A percentile compares a stretch with the other conserved stretches of the same genome.
phyloP scores from a whole-genome alignment of 495 filamentous ascomycete species.

The Aeminium ludgeri region DNA sequence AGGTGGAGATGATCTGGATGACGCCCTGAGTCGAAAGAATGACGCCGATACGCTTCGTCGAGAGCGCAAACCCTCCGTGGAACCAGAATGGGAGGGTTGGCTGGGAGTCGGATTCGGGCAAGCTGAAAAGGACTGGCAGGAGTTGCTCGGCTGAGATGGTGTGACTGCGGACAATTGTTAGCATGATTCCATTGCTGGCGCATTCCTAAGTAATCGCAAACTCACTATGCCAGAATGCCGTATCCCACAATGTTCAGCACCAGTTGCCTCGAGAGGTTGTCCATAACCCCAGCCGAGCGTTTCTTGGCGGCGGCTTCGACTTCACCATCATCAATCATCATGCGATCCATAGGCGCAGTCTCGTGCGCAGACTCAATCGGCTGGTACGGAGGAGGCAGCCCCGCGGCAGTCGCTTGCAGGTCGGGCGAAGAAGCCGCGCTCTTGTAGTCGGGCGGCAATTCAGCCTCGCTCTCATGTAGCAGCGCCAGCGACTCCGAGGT shows the following conservation, averaged over 20 bases:
- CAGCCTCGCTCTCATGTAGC: slow-evolving; percentile 37
- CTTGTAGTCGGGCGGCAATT: slow-evolving; percentile 41
- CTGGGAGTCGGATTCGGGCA: slow-evolving; percentile 36
- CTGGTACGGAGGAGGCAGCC: slow-evolving; percentile 20
- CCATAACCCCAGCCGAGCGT: neutral
- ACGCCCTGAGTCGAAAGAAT: slow-evolving; percentile 81
- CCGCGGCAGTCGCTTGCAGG: slow-evolving; percentile 14
- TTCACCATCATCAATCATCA: neutral
- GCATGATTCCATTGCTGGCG: neutral
- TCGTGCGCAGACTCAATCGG: slow-evolving; percentile 2
- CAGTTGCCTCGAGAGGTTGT: slow-evolving; percentile 64
- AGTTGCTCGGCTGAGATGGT: slow-evolving; percentile 89
- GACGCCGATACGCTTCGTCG: slow-evolving; percentile 66
- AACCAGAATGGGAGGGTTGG: slow-evolving; percentile 70
- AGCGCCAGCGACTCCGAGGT: slow-evolving; percentile 27
- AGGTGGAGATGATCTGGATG: slow-evolving; percentile 69
- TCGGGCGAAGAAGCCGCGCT: slow-evolving; percentile 39
- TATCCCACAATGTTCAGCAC: slow-evolving; percentile 71
- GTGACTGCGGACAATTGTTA: slow-evolving; percentile 37
- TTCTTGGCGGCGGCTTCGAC: neutral
- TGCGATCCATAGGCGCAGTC: too few species aligned
- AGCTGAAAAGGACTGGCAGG: slow-evolving; percentile 81
- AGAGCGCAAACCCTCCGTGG: slow-evolving; percentile 65
- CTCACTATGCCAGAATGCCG: slow-evolving; percentile 91
- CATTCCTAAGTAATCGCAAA: slow-evolving; percentile 20